These are phyloP conservation scores for Auricularia sp. DNA, from an alignment of 768 basidiomycete genomes.

Conservation along the genomic window DNA sequence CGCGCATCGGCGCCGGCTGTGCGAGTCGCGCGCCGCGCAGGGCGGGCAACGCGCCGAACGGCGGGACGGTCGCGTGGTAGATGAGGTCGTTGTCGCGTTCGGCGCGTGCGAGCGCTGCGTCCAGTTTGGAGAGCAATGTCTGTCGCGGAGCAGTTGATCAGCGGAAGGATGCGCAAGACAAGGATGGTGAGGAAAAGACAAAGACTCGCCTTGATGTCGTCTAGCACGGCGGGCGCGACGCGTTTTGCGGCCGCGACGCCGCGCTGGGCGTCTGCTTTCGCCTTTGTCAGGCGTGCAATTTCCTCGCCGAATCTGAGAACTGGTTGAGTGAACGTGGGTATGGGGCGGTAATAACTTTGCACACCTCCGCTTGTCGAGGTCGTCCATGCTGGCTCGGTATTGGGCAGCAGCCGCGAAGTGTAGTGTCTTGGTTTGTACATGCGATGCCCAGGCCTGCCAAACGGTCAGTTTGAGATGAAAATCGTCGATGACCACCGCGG, in stretches of 20 bases:
- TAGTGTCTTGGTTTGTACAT: conserved; percentile 68
- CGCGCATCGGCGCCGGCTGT: conserved; percentile 45
- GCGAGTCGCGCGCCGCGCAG: conserved; percentile 62
- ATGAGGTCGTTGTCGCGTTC: conserved; percentile 91
- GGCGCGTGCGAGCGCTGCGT: conserved; percentile 57
- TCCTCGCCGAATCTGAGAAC: conserved; percentile 73
- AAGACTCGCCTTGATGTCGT: conserved; percentile 64
- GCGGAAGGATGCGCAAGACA: too few relatives aligned
- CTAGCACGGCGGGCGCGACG: conserved; percentile 51
- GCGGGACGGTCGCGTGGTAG: conserved; percentile 81
- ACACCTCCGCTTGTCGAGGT: conserved; percentile 52
- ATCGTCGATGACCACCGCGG: neutral
- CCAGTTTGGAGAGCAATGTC: conserved; percentile 67
- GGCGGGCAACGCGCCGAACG: conserved; percentile 51
- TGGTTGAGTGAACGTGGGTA: neutral
- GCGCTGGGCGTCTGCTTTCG: conserved; percentile 55
- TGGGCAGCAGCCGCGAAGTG: conserved; percentile 89
- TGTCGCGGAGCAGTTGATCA: conserved; percentile 19
- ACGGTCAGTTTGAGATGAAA: neutral
- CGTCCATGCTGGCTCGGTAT: conserved; percentile 80
- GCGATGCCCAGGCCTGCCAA: conserved; percentile 62
- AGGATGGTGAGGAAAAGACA: too few relatives aligned
- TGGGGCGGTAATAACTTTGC: conserved; percentile 35
- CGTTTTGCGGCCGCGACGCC: conserved; percentile 60
- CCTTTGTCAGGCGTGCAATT: conserved; percentile 64